Conservation (phyloP, 345 rosid species). For the Garcia nutans region DNA sequence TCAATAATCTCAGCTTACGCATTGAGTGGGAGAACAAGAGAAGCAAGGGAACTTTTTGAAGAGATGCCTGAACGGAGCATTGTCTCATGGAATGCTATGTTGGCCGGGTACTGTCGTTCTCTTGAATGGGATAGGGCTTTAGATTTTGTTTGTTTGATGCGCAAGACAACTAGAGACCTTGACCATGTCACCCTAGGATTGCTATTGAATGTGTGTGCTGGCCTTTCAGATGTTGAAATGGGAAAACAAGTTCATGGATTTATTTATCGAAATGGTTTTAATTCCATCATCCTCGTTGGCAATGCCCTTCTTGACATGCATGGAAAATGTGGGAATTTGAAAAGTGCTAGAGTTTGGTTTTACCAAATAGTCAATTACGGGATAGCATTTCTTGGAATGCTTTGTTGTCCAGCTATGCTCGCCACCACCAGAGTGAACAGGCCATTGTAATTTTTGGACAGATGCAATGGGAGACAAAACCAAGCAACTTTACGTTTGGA, state of each 20-base stretch:
- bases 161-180: constrained; percentile 38
- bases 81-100: constrained; percentile 81
- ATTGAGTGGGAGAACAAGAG: constrained; percentile 49
- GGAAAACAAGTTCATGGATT: constrained; percentile 82
- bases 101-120: constrained; percentile 62
- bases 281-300: constrained; percentile 49
- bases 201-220: constrained; percentile 62
- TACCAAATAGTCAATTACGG: constrained; percentile 53
- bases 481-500: constrained; percentile 59
- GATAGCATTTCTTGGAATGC: constrained; percentile 83
- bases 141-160: constrained; percentile 52
- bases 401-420: constrained; percentile 64
- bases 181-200: constrained; percentile 64
- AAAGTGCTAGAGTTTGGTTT: constrained; percentile 56
- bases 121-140: constrained; percentile 66
- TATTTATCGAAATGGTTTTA: constrained; percentile 53
- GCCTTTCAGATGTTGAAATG: constrained; percentile 61
- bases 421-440: constrained; percentile 58
- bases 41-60: constrained; percentile 70
- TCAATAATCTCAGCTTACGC: constrained; percentile 71
- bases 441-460: constrained; percentile 55
- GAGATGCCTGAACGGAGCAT: constrained; percentile 73
- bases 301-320: constrained; percentile 81
- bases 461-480: constrained; percentile 66
- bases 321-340: constrained; percentile 57